phyloP scores from a whole-genome alignment of 179 eudicot genomes.

The Beta lomatogona region DNA sequence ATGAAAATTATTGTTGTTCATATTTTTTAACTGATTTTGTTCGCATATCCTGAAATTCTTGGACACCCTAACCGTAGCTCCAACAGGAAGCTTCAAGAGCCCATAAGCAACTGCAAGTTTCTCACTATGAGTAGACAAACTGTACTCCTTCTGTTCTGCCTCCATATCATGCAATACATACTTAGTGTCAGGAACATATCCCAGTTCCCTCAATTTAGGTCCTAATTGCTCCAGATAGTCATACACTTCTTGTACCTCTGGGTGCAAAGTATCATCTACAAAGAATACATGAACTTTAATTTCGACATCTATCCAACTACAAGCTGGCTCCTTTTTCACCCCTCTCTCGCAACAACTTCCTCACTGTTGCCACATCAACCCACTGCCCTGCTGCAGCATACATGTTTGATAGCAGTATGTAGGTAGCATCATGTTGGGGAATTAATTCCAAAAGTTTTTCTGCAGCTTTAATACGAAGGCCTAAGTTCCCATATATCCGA shows the following conservation, averaged over 20 bases:
- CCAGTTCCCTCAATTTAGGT: conserved; percentile 55
- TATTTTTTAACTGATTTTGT: too few species aligned
- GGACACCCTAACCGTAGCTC: conserved; percentile 67
- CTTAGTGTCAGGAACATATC: conserved; percentile 64
- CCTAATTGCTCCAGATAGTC: conserved; percentile 56
- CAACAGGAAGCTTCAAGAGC: conserved; percentile 59
- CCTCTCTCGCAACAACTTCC: conserved; percentile 67
- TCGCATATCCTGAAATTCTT: conserved; percentile 67
- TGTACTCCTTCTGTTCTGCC: conserved; percentile 55
- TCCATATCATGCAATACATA: conserved; percentile 66
- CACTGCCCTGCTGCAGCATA: conserved; percentile 59
- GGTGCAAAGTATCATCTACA: conserved; percentile 62
- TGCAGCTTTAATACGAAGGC: conserved; percentile 63
- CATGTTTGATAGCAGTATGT: conserved; percentile 64
- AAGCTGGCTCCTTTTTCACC: conserved; percentile 77
- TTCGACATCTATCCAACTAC: conserved; percentile 78
- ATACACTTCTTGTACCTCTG: conserved; percentile 60
- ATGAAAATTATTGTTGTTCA: too few species aligned
- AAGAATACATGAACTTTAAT: conserved; percentile 64
- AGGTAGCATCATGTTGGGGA: conserved; percentile 71
- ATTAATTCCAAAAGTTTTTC: conserved; percentile 48
- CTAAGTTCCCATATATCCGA: conserved; percentile 57
- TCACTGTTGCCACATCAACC: conserved; percentile 58
- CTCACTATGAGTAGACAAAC: conserved; percentile 69
- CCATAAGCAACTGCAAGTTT: conserved; percentile 76